Base-by-base conservation (phyloP, 331 rosid species). In the Acacia concinna region DNA sequence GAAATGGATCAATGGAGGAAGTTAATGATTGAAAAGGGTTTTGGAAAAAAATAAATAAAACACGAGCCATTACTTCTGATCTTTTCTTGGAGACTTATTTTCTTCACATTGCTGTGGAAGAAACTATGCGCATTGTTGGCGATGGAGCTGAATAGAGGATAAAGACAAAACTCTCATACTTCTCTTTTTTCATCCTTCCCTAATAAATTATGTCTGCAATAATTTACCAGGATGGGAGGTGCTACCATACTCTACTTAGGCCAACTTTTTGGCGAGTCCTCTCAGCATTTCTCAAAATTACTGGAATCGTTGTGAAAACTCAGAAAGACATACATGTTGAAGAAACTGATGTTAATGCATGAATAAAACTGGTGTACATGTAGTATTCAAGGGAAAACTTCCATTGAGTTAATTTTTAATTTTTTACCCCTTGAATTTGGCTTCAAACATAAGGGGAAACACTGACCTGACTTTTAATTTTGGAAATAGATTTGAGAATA, bases 401-500 rank as follows among this genome's bases (percentile, higher is more conserved):
- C 60, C 4, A 34, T 41, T 35, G 64, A 32, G 27, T 41, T 44
- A 28, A 4, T 5, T 68, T 23, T 68, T 43, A 70, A 15, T 14
- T 15, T 70, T 47, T 41, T 21, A 38, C 56, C 25, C 6, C 14
- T 23, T 69, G 23, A 41, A 17, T 43, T 28, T 27, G 32, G 23
- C 11, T 10, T 25, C 13, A 25, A 41, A 68, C 46, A 75, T 76
- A 82, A 66, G 43, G 60, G 28, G 51, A 59, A 81, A 70, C 47
- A 65, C 79, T 87, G 78, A 83, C 69, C 79, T 87, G 78, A 83
- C 69, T 31, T 81, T 68, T 32, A 2, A 0, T 34, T n/a, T 20
- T 34, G 73, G 73, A 23, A 56, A 56, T 81, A 95, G 98, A 78
- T 95, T 95, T 77, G 89, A 88, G 83, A 90, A 95, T 81, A 82